These are phyloP conservation scores for Beverwykella pulmonaria DNA, from an alignment of 495 filamentous ascomycete genomes.

Conservation along the genomic window DNA sequence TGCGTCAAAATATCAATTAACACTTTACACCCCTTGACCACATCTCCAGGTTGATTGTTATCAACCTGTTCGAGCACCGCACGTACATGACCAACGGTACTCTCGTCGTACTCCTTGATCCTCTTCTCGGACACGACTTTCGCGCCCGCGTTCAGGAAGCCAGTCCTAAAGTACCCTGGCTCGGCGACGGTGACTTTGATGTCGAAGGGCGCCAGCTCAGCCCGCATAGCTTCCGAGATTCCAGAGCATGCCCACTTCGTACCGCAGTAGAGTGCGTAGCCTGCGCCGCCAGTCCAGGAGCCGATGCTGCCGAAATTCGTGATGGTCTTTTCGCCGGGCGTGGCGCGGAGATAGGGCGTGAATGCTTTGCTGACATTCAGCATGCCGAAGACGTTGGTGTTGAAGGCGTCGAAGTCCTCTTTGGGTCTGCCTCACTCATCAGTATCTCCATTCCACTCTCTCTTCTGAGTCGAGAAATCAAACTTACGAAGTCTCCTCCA, in stretches of 20 bases:
- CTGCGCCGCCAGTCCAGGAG: slow-evolving; percentile 47
- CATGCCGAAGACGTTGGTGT: slow-evolving; percentile 56
- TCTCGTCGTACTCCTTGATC: slow-evolving; percentile 36
- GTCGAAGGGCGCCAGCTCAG: slow-evolving; percentile 53
- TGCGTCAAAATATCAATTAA: slow-evolving; percentile 55
- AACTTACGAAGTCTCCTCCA: slow-evolving; percentile 52
- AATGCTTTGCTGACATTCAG: slow-evolving; percentile 52
- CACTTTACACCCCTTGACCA: slow-evolving; percentile 52
- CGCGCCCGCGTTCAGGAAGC: slow-evolving; percentile 41
- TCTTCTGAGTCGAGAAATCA: slow-evolving; percentile 11
- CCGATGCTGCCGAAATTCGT: slow-evolving; percentile 55
- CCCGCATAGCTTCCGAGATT: slow-evolving; percentile 51
- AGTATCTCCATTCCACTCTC: not conserved
- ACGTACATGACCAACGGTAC: slow-evolving; percentile 15
- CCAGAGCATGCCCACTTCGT: slow-evolving; percentile 55
- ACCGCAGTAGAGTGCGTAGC: slow-evolving; percentile 53
- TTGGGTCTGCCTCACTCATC: slow-evolving; percentile 35
- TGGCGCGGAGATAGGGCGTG: slow-evolving; percentile 53
- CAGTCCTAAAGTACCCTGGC: slow-evolving; percentile 57
- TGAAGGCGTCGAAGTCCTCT: slow-evolving; percentile 47
- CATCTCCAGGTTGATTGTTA: slow-evolving; percentile 53
- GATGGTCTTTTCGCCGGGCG: slow-evolving; percentile 47
- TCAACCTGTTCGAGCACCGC: slow-evolving; percentile 14
- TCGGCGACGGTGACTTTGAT: slow-evolving; percentile 53
- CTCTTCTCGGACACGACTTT: slow-evolving; percentile 10